A percentile compares a stretch with the other conserved stretches of the same genome.
Conservation (phyloP, 1,139 yeast genomes). For the Debaryomyces psychrophilus region DNA sequence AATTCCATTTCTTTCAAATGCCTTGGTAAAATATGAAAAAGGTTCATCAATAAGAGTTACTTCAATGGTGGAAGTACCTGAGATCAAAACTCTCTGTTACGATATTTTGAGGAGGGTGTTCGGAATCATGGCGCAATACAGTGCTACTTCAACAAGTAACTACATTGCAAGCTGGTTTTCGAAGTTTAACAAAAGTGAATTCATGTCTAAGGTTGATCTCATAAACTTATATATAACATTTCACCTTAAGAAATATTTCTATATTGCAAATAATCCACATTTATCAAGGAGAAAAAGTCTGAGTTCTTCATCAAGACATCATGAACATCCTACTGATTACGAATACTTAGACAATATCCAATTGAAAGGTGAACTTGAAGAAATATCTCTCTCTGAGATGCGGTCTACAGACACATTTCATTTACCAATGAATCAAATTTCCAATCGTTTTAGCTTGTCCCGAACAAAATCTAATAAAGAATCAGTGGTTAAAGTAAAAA, state of each 20-base stretch:
- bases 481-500: constrained; percentile 49
- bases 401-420: constrained; percentile 9
- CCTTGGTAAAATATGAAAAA: constrained; percentile 40
- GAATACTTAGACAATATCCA: constrained; percentile 23
- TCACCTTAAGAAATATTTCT: constrained; percentile 50
- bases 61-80: constrained; percentile 48
- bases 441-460: constrained; percentile 13
- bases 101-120: constrained; percentile 67
- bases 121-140: constrained; percentile 63
- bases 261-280: constrained; percentile 39
- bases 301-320: constrained; percentile 10
- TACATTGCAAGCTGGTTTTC: constrained; percentile 64
- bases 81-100: constrained; percentile 57
- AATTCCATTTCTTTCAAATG: constrained; percentile 57
- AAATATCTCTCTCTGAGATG: neutral
- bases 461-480: constrained; percentile 20
- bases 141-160: constrained; percentile 39
- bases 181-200: constrained; percentile 40
- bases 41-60: constrained; percentile 13
- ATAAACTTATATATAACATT: constrained; percentile 67
- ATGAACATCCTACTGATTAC: constrained; percentile 16
- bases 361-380: constrained; percentile 21
- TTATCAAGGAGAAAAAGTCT: constrained; percentile 20
- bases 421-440: constrained; percentile 15
- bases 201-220: constrained; percentile 53